These are phyloP conservation scores for Neovahlkampfia damariscottae DNA, from an alignment of 78 protist species.

Conservation along the genomic window DNA sequence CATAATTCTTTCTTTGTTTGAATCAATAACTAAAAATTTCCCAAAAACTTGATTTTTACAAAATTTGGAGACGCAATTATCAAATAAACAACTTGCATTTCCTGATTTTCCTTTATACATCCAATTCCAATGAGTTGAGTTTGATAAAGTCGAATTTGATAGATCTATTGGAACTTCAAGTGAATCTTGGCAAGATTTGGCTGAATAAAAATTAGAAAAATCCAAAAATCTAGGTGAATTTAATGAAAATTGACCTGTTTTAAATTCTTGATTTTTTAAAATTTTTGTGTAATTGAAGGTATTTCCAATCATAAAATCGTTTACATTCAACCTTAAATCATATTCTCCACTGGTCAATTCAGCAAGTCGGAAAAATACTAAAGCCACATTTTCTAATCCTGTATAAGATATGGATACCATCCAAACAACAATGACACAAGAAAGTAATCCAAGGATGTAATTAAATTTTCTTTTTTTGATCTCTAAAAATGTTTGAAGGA, in stretches of 20 bases:
- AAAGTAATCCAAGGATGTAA: constrained; percentile 9
- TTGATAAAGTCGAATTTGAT: no score
- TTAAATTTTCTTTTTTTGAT: constrained; percentile 2
- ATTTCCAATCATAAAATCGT: background rate
- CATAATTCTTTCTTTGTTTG: constrained; percentile 9
- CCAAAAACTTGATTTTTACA: background rate
- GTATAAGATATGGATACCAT: background rate
- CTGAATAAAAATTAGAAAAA: background rate
- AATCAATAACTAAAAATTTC: constrained; percentile 20
- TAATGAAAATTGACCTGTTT: background rate
- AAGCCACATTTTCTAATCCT: background rate
- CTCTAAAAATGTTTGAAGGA: constrained; percentile 5
- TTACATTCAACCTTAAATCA: no score
- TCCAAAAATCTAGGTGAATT: background rate
- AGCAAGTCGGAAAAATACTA: constrained; percentile 18
- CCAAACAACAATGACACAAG: constrained; percentile 10
- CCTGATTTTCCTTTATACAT: background rate
- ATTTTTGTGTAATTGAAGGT: background rate
- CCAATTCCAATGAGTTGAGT: background rate
- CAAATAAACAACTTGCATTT: background rate
- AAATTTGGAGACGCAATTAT: background rate
- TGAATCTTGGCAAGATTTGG: background rate
- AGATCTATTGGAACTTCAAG: no score
- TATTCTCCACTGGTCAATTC: background rate
- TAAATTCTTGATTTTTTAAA: background rate